phyloP scores from a whole-genome alignment of 495 filamentous ascomycete genomes.

The Venustampulla echinocandica region DNA sequence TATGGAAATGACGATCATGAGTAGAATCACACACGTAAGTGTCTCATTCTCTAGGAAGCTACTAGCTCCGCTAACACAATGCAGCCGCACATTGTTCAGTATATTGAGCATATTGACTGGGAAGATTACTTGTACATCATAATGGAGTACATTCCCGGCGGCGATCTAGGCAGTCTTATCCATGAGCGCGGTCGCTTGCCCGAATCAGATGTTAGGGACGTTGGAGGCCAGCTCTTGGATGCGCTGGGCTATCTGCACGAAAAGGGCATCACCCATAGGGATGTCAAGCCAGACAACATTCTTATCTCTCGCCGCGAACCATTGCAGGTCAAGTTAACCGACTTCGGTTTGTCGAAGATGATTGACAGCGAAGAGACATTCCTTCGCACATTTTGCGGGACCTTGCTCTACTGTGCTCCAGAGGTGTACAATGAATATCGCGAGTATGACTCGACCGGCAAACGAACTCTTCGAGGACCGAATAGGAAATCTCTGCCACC shows the following conservation, averaged over 20 bases:
- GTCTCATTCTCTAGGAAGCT: not conserved
- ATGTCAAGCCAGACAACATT: conserved; percentile 98
- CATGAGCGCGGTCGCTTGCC: conserved; percentile 46
- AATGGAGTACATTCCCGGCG: conserved; percentile 86
- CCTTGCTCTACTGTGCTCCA: conserved; percentile 88
- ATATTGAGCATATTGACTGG: conserved; percentile 75
- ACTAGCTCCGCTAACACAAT: conserved; percentile 19
- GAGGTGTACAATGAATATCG: conserved; percentile 86
- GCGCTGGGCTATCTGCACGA: conserved; percentile 83
- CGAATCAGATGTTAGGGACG: conserved; percentile 58
- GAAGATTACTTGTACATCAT: conserved; percentile 77
- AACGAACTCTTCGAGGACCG: conserved; percentile 32
- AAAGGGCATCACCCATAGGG: conserved; percentile 84
- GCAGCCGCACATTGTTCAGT: conserved; percentile 87
- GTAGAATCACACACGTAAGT: conserved; percentile 70
- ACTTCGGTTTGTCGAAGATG: conserved; percentile 93
- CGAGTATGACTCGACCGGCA: conserved; percentile 42
- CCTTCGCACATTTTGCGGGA: conserved; percentile 92
- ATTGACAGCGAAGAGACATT: conserved; percentile 81
- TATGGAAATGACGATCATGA: conserved; percentile 94
- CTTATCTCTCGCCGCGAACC: conserved; percentile 66
- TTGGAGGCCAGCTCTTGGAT: conserved; percentile 68
- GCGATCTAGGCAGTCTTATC: conserved; percentile 74
- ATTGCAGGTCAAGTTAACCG: conserved; percentile 79
- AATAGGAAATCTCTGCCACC: conserved; percentile 26